These are phyloP conservation scores for Cryptococcus sp. DNA, from an alignment of 1,284 basidiomycete species.

Conservation along the genomic window DNA sequence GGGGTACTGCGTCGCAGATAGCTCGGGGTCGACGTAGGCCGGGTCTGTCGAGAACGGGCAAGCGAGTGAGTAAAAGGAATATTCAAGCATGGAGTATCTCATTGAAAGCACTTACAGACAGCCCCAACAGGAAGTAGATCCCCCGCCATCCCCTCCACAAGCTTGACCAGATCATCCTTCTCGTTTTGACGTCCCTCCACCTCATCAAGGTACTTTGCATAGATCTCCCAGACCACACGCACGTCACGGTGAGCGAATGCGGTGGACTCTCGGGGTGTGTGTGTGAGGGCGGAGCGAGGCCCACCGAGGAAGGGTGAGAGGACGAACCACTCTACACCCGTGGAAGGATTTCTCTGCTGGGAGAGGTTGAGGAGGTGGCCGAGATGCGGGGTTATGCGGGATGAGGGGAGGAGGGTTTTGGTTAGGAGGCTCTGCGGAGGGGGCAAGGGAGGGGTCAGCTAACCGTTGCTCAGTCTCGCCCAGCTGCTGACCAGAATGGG, in stretches of 20 bases:
- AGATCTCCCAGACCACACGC: slow-evolving; percentile 20
- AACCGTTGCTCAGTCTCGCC: too few relatives aligned
- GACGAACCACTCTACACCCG: slow-evolving; percentile 19
- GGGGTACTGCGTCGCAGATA: slow-evolving; percentile 10
- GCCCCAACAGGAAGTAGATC: slow-evolving; percentile 1
- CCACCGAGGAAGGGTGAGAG: slow-evolving; percentile 21
- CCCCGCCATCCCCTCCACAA: slow-evolving; percentile 15
- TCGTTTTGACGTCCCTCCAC: not conserved
- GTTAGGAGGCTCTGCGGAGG: too few relatives aligned
- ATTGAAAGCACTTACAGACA: too few relatives aligned
- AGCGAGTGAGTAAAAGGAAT: too few relatives aligned
- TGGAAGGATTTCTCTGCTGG: slow-evolving; percentile 8
- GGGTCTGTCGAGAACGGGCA: slow-evolving; percentile 9
- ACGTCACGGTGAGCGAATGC: slow-evolving; percentile 22
- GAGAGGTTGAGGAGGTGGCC: slow-evolving; percentile 16
- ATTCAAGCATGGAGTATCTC: too few relatives aligned
- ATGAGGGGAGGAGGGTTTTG: not conserved
- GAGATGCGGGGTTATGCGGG: slow-evolving; percentile 6
- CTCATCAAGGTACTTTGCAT: slow-evolving; percentile 14
- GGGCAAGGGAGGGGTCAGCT: too few relatives aligned
- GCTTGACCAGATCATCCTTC: slow-evolving; percentile 5
- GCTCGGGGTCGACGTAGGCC: slow-evolving; percentile 18
- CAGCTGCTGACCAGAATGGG: too few relatives aligned
- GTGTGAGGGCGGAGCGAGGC: slow-evolving; percentile 5
- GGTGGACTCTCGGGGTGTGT: not conserved